Evolutionary conservation across 139 green algal genomes (phyloP), one percentile per base, ranked within the genome.

Genomic region (Limnomonas spitsbergensis): DNA sequence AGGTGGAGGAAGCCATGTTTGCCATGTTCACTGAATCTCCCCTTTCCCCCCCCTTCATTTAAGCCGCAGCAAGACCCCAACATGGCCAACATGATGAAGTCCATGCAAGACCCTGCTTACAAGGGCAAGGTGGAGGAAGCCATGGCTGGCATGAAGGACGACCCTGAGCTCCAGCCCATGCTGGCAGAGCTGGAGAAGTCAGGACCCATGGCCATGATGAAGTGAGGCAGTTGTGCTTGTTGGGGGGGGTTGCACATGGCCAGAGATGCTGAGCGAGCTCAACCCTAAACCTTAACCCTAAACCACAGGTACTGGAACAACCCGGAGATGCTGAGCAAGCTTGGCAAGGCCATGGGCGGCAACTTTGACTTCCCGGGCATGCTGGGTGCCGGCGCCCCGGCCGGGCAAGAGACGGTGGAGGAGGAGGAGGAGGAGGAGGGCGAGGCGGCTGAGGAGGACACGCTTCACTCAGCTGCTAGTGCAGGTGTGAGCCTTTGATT

Each of bases 171-270:
- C 38, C 87, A 87, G 40, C 81, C 84, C 61, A 92, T 99, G 69
- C 90, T 99, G 78, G 83, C 94, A 61, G 96, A 99, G 86, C 92
- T 99, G 34, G 93, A 99, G 89, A 82, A 80, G 14, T 88, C 90
- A 38, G 96, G 96, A 1, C 94, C 95, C 39, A 83, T 86, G 70
- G 96, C 95, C 31, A 98, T 99, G 94, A 98, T 98, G 92, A 98
- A 99, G 94, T 96, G 76, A 84, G 88, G 26, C 32, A 47, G 6
- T 71, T 6, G 32, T 78, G 4, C n/a, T 14, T 73, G 53, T 20
- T 53, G 40, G 29, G 9, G 42, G 9, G 42, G 42, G 42, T 6
- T 6, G 7, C 6, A 9, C 42, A 54, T 6, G 42, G 42, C 6
- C 42, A 9, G 42, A 6, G 42, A 54, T 54, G 42, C 9, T 54